phyloP scores from a whole-genome alignment of 2,329 filamentous ascomycete species.

The Metarhizium humberi region DNA sequence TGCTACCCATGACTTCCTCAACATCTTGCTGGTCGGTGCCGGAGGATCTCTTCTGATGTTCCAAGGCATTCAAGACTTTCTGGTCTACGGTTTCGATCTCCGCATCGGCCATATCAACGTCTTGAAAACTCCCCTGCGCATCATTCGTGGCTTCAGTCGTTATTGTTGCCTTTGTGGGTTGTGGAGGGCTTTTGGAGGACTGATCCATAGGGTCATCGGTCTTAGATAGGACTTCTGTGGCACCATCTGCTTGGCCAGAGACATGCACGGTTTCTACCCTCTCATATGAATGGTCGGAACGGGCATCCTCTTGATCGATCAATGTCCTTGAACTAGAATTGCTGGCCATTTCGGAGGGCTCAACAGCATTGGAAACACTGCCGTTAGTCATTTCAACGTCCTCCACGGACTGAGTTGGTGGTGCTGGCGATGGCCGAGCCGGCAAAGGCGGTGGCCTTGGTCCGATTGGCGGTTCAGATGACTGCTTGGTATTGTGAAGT shows the following conservation, averaged over 20 bases:
- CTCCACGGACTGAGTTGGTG: conserved; percentile 19
- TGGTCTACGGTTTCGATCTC: conserved; percentile 32
- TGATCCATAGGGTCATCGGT: conserved; percentile 1
- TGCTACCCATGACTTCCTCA: conserved; percentile 88
- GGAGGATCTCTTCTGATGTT: conserved; percentile 35
- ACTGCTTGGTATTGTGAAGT: conserved; percentile 21
- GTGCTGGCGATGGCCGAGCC: conserved; percentile 33
- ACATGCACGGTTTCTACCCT: conserved; percentile 17
- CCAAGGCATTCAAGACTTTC: conserved; percentile 34
- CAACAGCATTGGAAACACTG: conserved; percentile 19
- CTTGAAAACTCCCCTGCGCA: conserved; percentile 5
- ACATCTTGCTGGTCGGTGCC: conserved; percentile 81
- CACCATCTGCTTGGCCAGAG: conserved; percentile 7
- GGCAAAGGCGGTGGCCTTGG: conserved; percentile 39
- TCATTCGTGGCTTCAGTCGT: neutral
- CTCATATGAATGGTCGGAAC: conserved; percentile 25
- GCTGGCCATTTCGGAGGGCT: conserved; percentile 31
- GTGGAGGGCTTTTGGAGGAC: neutral
- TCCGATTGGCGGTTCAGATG: conserved; percentile 13
- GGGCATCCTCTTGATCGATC: conserved; percentile 32
- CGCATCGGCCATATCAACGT: conserved; percentile 22
- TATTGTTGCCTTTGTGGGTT: neutral
- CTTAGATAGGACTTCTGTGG: conserved; percentile 4
- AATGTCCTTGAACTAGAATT: conserved; percentile 43
- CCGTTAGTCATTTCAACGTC: conserved; percentile 27